Percentiles rank a stretch among this genome's conserved stretches.
phyloP scores from a whole-genome alignment of 768 basidiomycete species.

The Guyanaporus albipodus region DNA sequence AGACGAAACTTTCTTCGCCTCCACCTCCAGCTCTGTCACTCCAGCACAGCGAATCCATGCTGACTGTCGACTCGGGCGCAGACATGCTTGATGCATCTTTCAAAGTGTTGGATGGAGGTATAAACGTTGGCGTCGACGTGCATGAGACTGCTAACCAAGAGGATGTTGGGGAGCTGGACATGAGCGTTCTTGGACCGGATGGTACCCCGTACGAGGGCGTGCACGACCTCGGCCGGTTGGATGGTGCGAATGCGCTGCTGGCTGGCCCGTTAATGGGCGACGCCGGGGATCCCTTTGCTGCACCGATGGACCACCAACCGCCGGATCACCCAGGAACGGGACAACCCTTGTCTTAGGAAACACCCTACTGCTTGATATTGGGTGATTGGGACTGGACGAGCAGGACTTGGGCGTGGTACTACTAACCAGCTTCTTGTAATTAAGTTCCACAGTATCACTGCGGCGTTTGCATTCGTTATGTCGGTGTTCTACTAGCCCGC shows the following conservation, averaged over 20 bases:
- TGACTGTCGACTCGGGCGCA: conserved; percentile 34
- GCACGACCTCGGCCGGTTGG: conserved; percentile 56
- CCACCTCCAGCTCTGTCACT: conserved; percentile 62
- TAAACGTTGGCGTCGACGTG: conserved; percentile 40
- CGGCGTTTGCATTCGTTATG: too few relatives aligned
- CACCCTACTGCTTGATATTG: not conserved
- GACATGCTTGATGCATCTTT: conserved; percentile 53
- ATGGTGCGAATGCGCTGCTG: conserved; percentile 47
- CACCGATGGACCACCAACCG: conserved; percentile 20
- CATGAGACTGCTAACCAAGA: conserved; percentile 31
- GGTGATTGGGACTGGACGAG: too few relatives aligned
- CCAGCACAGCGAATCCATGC: conserved; percentile 44
- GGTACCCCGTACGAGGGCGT: conserved; percentile 51
- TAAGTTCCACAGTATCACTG: too few relatives aligned
- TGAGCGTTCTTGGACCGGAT: conserved; percentile 63
- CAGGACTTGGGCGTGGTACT: too few relatives aligned
- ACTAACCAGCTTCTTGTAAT: too few relatives aligned
- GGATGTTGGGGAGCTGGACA: conserved; percentile 52
- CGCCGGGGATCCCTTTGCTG: conserved; percentile 56
- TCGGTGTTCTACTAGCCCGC: too few relatives aligned
- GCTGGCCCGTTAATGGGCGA: conserved; percentile 60
- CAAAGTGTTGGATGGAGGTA: conserved; percentile 47
- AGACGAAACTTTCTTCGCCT: conserved; percentile 63
- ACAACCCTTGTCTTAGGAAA: conserved; percentile 1
- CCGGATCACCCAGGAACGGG: conserved; percentile 12